phyloP scores from a whole-genome alignment of 352 stramenopile genomes.

The Hyaloperonospora arabidopsidis region DNA sequence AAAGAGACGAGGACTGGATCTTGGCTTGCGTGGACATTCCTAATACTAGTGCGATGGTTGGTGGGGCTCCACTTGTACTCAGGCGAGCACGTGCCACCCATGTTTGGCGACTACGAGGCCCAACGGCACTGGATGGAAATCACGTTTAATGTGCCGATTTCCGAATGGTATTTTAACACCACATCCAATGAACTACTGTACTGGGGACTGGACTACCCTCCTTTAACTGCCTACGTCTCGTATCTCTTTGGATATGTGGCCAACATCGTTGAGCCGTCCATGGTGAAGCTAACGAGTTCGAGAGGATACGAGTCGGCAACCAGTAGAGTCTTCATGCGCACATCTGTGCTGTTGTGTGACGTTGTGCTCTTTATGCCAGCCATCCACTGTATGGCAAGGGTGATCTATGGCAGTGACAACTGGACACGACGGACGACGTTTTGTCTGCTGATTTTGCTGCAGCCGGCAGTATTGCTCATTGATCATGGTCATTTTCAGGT shows the following conservation, averaged over 20 bases:
- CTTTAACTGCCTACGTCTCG: conserved; percentile 89
- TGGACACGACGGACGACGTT: conserved; percentile 57
- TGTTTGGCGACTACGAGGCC: conserved; percentile 96
- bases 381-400: conserved; percentile 36
- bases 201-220: conserved; percentile 98
- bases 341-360: conserved; percentile 90
- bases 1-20: conserved; percentile 35
- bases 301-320: conserved; percentile 79
- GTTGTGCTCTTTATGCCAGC: conserved; percentile 85
- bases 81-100: conserved; percentile 57
- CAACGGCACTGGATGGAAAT: conserved; percentile 99
- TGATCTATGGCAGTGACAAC: conserved; percentile 40
- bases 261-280: conserved; percentile 66
- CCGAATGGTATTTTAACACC: conserved; percentile 93
- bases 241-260: conserved; percentile 75
- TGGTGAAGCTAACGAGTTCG: conserved; percentile 76
- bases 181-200: conserved; percentile 91
- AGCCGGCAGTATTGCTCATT: conserved; percentile 90
- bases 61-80: conserved; percentile 81
- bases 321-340: conserved; percentile 88
- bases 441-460: conserved; percentile 64
- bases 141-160: conserved; percentile 87
- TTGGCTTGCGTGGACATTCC: conserved; percentile 45
- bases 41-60: conserved; percentile 65
- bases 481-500: conserved; percentile 99